Evolutionary conservation across 2,329 filamentous ascomycete genomes (phyloP).

Genomic region (Beauveria scarabaeidicola): DNA sequence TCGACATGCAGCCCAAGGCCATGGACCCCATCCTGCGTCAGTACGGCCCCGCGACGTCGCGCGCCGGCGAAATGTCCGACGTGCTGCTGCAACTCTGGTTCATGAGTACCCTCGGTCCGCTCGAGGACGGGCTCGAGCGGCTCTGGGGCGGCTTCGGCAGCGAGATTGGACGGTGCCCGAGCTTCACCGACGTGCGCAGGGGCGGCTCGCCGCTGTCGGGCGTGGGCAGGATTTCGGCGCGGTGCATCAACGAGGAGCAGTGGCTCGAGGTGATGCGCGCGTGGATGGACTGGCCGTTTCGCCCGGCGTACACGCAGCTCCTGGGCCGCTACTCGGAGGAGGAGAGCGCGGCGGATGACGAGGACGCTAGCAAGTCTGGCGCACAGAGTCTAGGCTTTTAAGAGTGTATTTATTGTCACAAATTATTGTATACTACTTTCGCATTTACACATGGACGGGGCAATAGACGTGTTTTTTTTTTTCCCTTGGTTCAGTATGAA

Average conservation of each 20-base stretch:
- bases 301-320: constrained; percentile 40
- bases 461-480: neutral
- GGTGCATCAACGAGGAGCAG: constrained; percentile 45
- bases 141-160: constrained; percentile 54
- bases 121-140: constrained; percentile 38
- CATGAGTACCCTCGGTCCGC: constrained; percentile 32
- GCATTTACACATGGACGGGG: neutral
- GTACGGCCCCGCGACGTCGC: constrained; percentile 30
- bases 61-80: constrained; percentile 43
- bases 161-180: constrained; percentile 39
- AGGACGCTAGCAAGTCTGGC: constrained; percentile 17
- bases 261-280: constrained; percentile 48
- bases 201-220: constrained; percentile 37
- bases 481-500: neutral
- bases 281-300: constrained; percentile 60
- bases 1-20: constrained; percentile 58
- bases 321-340: constrained; percentile 34
- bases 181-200: constrained; percentile 35
- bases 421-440: neutral
- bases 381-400: constrained; percentile 14
- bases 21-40: constrained; percentile 40
- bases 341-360: constrained; percentile 16
- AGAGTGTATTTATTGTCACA: neutral
- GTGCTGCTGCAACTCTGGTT: constrained; percentile 37
- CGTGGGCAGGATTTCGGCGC: constrained; percentile 29